These are phyloP conservation scores for Decorospora gaudefroyi DNA, from an alignment of 2,329 filamentous ascomycete genomes.

Conservation along the genomic window DNA sequence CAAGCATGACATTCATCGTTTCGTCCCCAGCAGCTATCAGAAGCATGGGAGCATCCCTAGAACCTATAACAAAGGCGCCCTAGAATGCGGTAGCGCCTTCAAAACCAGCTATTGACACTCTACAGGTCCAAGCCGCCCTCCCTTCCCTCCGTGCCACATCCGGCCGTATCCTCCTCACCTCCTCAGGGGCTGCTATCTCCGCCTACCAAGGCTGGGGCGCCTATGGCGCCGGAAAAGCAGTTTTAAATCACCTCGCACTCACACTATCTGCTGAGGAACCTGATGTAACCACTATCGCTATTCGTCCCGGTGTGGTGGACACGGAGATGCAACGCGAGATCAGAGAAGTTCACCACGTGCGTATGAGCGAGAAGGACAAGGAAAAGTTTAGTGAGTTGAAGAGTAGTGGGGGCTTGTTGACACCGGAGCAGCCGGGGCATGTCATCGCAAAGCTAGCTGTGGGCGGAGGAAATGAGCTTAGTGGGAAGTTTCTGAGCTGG, in stretches of 20 bases:
- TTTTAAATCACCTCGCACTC: slow-evolving; percentile 75
- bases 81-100: no score
- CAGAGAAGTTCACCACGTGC: slow-evolving; percentile 68
- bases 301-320: slow-evolving; percentile 81
- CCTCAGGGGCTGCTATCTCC: slow-evolving; percentile 72
- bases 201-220: slow-evolving; percentile 75
- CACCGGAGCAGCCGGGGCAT: slow-evolving; percentile 80
- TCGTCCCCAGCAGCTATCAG: no score
- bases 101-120: no score
- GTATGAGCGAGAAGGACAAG: slow-evolving; percentile 62
- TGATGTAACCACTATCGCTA: slow-evolving; percentile 70
- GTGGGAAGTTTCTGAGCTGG: slow-evolving; percentile 71
- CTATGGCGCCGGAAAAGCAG: slow-evolving; percentile 83
- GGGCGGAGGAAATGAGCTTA: slow-evolving; percentile 65
- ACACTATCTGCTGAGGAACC: slow-evolving; percentile 79
- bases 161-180: slow-evolving; percentile 76
- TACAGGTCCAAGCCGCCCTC: slow-evolving; percentile 71
- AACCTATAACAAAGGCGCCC: no score
- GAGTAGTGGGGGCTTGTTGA: slow-evolving; percentile 71
- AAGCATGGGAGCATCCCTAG: no score
- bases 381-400: slow-evolving; percentile 71
- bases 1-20: no score
- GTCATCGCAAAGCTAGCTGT: slow-evolving; percentile 82
- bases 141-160: slow-evolving; percentile 68
- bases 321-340: slow-evolving; percentile 90